Evolutionary conservation across 139 green algal species (phyloP).

Genomic region (Picochlorum sp.): DNA sequence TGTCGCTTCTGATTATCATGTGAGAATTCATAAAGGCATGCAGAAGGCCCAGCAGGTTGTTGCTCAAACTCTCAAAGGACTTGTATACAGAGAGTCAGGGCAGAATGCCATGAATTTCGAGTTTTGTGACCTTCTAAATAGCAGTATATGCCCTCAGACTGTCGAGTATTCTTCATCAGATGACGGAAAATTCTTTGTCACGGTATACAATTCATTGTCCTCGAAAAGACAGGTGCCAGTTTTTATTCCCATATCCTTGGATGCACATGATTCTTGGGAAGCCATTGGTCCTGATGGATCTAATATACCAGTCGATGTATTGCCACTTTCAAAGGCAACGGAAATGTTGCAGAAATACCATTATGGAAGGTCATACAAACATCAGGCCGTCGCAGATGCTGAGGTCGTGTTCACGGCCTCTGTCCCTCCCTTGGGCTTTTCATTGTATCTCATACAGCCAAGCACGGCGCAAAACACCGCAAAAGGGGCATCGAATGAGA

Average conservation of each 20-base stretch:
- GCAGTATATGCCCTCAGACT: slow-evolving; percentile 45
- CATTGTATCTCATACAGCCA: slow-evolving; percentile 24
- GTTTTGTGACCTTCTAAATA: slow-evolving; percentile 48
- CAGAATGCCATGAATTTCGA: slow-evolving; percentile 13
- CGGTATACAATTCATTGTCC: slow-evolving; percentile 69
- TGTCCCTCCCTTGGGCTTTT: slow-evolving; percentile 48
- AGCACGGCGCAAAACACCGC: neutral
- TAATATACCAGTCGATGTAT: slow-evolving; percentile 29
- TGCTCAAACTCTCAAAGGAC: slow-evolving; percentile 5
- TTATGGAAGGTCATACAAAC: slow-evolving; percentile 6
- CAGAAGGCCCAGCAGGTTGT: slow-evolving; percentile 28
- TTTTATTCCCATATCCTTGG: slow-evolving; percentile 44
- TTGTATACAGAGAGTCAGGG: slow-evolving; percentile 9
- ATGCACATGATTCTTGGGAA: slow-evolving; percentile 13
- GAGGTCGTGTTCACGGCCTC: slow-evolving; percentile 43
- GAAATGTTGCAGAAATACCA: slow-evolving; percentile 29
- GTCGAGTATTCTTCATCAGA: slow-evolving; percentile 24
- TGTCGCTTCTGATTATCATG: slow-evolving; percentile 74
- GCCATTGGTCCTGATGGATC: slow-evolving; percentile 33
- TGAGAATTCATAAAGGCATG: slow-evolving; percentile 33
- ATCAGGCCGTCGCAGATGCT: slow-evolving; percentile 4
- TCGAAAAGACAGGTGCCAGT: slow-evolving; percentile 48
- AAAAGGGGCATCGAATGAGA: neutral
- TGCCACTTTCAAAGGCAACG: slow-evolving; percentile 29
- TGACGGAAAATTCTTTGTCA: slow-evolving; percentile 36